These are phyloP conservation scores for Suhomyces terraborum DNA, from an alignment of 1,139 yeast genomes.

Conservation along the genomic window DNA sequence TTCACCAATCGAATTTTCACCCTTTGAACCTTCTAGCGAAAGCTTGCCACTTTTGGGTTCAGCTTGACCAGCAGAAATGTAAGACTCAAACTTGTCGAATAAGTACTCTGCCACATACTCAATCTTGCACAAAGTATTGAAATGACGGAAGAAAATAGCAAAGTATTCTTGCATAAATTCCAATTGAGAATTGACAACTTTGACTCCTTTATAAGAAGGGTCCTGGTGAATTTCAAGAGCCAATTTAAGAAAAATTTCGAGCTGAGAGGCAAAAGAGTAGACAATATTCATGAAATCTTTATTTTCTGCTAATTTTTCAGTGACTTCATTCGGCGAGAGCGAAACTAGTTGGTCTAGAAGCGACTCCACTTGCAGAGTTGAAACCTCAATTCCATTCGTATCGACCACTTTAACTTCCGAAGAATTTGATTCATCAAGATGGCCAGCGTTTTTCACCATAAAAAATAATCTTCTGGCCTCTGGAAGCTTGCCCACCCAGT, in stretches of 20 bases:
- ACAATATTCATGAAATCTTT: slow-evolving; percentile 11
- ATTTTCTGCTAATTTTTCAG: slow-evolving; percentile 23
- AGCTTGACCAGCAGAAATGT: slow-evolving; percentile 24
- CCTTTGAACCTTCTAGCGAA: no score
- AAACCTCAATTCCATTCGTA: not conserved
- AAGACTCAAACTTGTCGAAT: slow-evolving; percentile 30
- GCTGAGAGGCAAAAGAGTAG: slow-evolving; percentile 15
- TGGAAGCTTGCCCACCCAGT: slow-evolving; percentile 58
- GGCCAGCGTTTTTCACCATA: slow-evolving; percentile 28
- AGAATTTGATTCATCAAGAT: slow-evolving; percentile 14
- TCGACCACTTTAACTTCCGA: slow-evolving; percentile 6
- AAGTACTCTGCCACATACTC: slow-evolving; percentile 32
- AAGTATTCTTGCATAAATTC: slow-evolving; percentile 21
- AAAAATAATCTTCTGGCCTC: slow-evolving; percentile 45
- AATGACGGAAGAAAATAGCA: slow-evolving; percentile 28
- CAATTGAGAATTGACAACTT: slow-evolving; percentile 1
- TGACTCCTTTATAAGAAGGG: not conserved
- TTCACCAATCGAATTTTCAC: no score
- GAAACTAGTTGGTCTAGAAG: slow-evolving; percentile 13
- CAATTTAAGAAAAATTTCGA: slow-evolving; percentile 18
- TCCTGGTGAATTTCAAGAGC: slow-evolving; percentile 2
- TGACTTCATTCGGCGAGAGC: slow-evolving; percentile 15
- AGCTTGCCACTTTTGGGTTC: not conserved
- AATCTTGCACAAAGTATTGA: slow-evolving; percentile 36
- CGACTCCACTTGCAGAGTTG: not conserved